phyloP scores from a whole-genome alignment of 805 yeast species.

The Torulaspora indica region DNA sequence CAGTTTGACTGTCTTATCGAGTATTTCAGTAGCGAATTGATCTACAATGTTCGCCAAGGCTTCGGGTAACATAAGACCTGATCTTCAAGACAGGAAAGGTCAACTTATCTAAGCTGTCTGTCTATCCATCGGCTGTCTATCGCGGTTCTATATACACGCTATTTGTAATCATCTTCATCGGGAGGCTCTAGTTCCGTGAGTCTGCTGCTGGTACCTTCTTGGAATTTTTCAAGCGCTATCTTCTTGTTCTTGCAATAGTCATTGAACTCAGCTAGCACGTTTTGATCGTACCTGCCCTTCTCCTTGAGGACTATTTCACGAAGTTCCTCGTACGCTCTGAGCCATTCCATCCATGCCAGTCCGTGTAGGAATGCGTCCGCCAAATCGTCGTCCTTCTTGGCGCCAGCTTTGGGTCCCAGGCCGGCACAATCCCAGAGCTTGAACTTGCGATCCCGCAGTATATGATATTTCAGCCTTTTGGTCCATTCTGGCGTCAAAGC shows the following conservation, averaged over 20 bases:
- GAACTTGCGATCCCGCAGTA: constrained; percentile 6
- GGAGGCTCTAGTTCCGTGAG: constrained; percentile 4
- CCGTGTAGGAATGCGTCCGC: constrained; percentile 65
- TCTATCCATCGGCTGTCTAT: neutral
- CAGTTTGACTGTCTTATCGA: neutral
- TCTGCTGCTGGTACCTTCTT: constrained; percentile 4
- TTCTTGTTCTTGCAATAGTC: constrained; percentile 11
- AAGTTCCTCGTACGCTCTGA: constrained; percentile 24
- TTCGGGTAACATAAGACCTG: neutral
- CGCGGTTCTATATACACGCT: neutral
- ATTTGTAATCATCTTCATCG: neutral
- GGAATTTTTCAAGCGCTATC: constrained; percentile 4
- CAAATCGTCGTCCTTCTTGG: constrained; percentile 56
- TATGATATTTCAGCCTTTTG: constrained; percentile 1
- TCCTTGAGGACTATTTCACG: constrained; percentile 9
- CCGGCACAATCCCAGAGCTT: constrained; percentile 12
- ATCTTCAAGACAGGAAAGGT: neutral
- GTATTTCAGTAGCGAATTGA: neutral
- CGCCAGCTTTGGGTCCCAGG: constrained; percentile 18
- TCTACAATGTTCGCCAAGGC: neutral
- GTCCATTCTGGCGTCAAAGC: constrained; percentile 11
- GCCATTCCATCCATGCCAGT: constrained; percentile 46
- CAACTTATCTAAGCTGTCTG: no score
- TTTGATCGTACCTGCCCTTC: constrained; percentile 10
- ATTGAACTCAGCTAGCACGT: constrained; percentile 11